Conservation (phyloP, 306 rosid genomes). For the Prunus mira region DNA sequence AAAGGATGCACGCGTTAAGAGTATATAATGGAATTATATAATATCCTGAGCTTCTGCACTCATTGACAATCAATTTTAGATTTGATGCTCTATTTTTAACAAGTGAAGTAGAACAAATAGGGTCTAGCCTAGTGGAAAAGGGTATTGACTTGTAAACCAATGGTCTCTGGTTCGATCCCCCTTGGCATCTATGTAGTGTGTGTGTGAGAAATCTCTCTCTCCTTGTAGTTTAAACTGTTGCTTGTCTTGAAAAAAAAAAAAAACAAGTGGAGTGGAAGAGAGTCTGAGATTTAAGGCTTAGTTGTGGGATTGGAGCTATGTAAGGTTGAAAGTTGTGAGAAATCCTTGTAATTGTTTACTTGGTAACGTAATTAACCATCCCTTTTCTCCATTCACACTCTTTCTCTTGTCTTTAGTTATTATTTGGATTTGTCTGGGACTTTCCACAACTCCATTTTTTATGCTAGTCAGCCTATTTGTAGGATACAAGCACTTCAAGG, state of each 20-base stretch:
- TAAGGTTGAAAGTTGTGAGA: neutral
- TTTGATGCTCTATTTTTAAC: too few species aligned
- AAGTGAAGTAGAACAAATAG: neutral
- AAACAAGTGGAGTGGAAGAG: too few species aligned
- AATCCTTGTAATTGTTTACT: neutral
- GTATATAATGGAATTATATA: neutral
- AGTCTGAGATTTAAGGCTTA: too few species aligned
- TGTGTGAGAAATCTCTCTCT: too few species aligned
- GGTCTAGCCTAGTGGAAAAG: too few species aligned
- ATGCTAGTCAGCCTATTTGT: slow-evolving; percentile 15
- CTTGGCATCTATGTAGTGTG: too few species aligned
- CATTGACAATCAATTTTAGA: neutral
- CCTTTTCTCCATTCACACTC: neutral
- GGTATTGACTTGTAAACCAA: too few species aligned
- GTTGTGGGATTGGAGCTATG: too few species aligned
- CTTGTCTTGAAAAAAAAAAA: too few species aligned
- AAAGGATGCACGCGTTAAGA: neutral
- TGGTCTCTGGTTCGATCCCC: too few species aligned
- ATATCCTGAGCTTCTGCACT: neutral
- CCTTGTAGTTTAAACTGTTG: too few species aligned
- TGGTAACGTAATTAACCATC: neutral
- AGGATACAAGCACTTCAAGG: slow-evolving; percentile 35
- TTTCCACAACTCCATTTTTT: neutral
- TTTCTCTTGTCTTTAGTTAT: neutral
- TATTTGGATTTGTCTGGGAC: neutral